Evolutionary conservation across 1,284 basidiomycete species (phyloP).

Genomic region (Apiotrichum veenhuisii): DNA sequence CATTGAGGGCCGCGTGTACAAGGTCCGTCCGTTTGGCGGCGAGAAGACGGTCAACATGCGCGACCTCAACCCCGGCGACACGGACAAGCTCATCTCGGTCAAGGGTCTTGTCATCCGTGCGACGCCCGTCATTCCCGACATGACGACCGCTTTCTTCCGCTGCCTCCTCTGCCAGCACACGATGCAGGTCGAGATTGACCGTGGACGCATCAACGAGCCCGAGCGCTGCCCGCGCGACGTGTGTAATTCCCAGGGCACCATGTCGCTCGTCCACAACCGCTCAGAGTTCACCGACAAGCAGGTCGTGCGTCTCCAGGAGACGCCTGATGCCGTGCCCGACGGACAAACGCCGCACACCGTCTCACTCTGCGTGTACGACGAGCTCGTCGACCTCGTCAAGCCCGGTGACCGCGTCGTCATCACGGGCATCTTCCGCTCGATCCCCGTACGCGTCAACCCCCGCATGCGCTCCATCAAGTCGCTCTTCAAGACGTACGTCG

Average conservation of each 20-base stretch:
- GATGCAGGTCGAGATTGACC: conserved; percentile 89
- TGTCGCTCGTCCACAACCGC: conserved; percentile 94
- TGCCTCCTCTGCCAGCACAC: conserved; percentile 95
- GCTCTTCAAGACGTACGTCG: conserved; percentile 92
- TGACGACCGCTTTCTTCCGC: conserved; percentile 96
- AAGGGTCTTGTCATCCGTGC: conserved; percentile 97
- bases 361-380: conserved; percentile 92
- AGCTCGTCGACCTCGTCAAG: conserved; percentile 90
- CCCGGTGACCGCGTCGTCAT: conserved; percentile 90
- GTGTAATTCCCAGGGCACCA: conserved; percentile 79
- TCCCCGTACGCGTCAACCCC: conserved; percentile 90
- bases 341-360: conserved; percentile 98
- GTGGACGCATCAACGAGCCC: conserved; percentile 93
- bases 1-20: conserved; percentile 77
- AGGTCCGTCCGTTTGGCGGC: conserved; percentile 85
- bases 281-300: conserved; percentile 95
- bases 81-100: conserved; percentile 91
- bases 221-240: conserved; percentile 85
- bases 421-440: conserved; percentile 90
- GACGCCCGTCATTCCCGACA: conserved; percentile 96
- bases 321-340: conserved; percentile 94
- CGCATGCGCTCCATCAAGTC: conserved; percentile 87
- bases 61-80: conserved; percentile 84
- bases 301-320: conserved; percentile 92
- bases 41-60: conserved; percentile 77